Conservation (phyloP, 2,329 filamentous ascomycete species). For the Aspergillus jensenii region DNA sequence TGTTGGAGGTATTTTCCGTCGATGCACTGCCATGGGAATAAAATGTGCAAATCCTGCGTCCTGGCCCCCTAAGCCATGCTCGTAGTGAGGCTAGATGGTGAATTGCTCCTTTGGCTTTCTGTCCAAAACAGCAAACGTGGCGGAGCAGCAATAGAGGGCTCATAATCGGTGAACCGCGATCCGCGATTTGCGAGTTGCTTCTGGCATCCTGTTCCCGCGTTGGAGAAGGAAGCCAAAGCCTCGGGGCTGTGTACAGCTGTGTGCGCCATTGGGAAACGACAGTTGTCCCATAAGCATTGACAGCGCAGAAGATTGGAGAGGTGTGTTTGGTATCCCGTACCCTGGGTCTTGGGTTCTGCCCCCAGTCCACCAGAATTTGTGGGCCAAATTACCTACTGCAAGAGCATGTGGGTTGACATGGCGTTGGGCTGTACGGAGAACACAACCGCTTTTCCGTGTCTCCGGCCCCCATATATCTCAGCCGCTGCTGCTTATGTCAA, state of each 20-base stretch:
- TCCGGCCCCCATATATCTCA: not conserved
- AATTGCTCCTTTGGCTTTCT: not conserved
- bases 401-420: not conserved
- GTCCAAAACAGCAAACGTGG: not conserved
- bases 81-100: not conserved
- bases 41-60: not conserved
- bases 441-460: not conserved
- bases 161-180: not conserved
- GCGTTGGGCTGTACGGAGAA: not conserved
- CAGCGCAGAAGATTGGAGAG: not conserved
- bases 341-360: not conserved
- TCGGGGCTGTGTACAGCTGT: not conserved
- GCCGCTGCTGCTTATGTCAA: not conserved
- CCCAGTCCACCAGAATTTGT: too few relatives aligned
- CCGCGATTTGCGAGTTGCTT: not conserved
- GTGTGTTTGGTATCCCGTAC: not conserved
- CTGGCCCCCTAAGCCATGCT: not conserved
- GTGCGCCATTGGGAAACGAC: not conserved
- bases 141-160: not conserved
- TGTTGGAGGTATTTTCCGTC: not conserved
- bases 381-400: not conserved
- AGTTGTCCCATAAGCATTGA: constrained; percentile 1
- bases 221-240: not conserved
- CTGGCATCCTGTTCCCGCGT: not conserved
- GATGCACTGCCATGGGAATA: not conserved